A percentile compares a stretch with the other conserved stretches of the same genome.
Evolutionary conservation across 2,329 filamentous ascomycete genomes (phyloP).

Genomic region (Aspergillus felis): DNA sequence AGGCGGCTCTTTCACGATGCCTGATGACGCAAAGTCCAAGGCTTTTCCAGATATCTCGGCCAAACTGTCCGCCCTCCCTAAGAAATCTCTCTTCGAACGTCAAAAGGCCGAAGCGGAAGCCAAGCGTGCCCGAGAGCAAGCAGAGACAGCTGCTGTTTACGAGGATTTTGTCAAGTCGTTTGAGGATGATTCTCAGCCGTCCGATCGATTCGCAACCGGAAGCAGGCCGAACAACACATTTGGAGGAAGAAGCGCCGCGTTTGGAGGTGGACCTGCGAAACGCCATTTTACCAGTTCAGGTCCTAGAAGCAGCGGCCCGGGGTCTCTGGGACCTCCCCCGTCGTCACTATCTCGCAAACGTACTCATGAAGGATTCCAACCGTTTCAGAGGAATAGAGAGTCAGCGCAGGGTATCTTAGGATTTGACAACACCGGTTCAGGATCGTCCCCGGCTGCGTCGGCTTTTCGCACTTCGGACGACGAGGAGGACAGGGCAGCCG

Average conservation of each 20-base stretch:
- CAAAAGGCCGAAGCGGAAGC: constrained; percentile 87
- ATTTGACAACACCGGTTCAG: constrained; percentile 31
- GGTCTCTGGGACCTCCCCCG: constrained; percentile 45
- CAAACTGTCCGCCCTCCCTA: constrained; percentile 74
- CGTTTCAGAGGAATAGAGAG: constrained; percentile 38
- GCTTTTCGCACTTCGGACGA: constrained; percentile 43
- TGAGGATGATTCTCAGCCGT: constrained; percentile 39
- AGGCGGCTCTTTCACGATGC: constrained; percentile 29
- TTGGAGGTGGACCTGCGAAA: constrained; percentile 45
- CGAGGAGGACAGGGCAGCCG: constrained; percentile 40
- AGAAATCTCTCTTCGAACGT: constrained; percentile 83
- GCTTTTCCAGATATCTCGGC: constrained; percentile 67
- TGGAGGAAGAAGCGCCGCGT: constrained; percentile 32
- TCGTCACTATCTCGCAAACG: constrained; percentile 41
- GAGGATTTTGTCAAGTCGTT: constrained; percentile 79
- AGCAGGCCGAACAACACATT: constrained; percentile 21
- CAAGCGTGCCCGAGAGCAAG: constrained; percentile 77
- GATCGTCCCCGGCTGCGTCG: constrained; percentile 26
- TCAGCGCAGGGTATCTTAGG: constrained; percentile 35
- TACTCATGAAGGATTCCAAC: constrained; percentile 39
- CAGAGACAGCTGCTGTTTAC: constrained; percentile 81
- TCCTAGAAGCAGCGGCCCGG: constrained; percentile 47
- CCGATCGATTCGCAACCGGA: constrained; percentile 17
- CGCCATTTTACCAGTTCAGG: constrained; percentile 57
- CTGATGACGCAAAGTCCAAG: constrained; percentile 36